These are phyloP conservation scores for Aureobasidium sp. DNA, from an alignment of 2,329 filamentous ascomycete genomes.

Conservation along the genomic window DNA sequence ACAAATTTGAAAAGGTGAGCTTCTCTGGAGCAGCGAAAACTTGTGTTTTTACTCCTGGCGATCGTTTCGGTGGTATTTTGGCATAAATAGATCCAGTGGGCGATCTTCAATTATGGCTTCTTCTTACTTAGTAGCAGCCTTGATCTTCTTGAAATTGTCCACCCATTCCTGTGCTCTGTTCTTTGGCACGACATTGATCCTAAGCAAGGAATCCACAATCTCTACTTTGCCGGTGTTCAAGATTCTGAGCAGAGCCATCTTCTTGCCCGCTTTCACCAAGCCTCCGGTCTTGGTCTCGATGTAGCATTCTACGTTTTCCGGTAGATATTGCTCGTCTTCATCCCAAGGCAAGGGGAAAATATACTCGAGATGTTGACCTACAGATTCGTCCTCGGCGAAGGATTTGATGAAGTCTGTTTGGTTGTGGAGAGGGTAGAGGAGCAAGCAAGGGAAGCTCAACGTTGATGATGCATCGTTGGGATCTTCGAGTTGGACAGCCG, in stretches of 20 bases:
- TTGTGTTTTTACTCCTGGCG: no score
- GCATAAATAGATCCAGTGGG: no score
- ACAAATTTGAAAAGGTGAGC: no score
- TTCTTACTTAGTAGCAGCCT: conserved; percentile 1
- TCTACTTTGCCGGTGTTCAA: conserved; percentile 71
- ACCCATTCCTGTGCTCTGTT: conserved; percentile 67
- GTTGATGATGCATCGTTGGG: conserved; percentile 64
- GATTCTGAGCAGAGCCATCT: conserved; percentile 67
- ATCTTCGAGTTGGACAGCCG: conserved; percentile 62
- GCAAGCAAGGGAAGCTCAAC: conserved; percentile 68
- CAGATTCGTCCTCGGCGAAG: conserved; percentile 67
- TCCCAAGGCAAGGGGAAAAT: conserved; percentile 91
- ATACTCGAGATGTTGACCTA: conserved; percentile 74
- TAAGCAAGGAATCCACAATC: conserved; percentile 77
- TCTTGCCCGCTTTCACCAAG: conserved; percentile 83
- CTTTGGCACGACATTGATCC: conserved; percentile 74
- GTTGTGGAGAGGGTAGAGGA: conserved; percentile 76
- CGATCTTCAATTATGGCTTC: neutral
- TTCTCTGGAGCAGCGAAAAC: no score
- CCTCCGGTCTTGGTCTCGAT: conserved; percentile 77
- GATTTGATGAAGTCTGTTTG: conserved; percentile 89
- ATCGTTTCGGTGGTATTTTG: no score
- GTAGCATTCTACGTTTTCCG: conserved; percentile 69
- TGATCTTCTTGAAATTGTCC: conserved; percentile 64
- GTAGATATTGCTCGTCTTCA: conserved; percentile 55